Percentiles rank a stretch among this genome's conserved stretches.
phyloP scores from a whole-genome alignment of 352 stramenopile species.

The Phytophthora sansomeana region DNA sequence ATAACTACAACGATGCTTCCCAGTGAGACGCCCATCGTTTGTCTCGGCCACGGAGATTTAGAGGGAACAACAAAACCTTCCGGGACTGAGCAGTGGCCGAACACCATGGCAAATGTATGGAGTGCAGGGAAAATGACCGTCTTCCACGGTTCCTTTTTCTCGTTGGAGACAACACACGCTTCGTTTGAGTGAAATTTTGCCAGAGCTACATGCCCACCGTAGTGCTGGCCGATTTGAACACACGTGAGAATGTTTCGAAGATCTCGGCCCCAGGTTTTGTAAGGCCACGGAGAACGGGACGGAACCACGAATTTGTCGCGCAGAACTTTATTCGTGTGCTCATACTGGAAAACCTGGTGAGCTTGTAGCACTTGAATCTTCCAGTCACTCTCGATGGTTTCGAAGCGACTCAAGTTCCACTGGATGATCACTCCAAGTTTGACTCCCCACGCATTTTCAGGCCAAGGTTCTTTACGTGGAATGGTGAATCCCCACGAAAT shows the following conservation, averaged over 20 bases:
- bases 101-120: slow-evolving; percentile 27
- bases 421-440: slow-evolving; percentile 34
- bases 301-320: slow-evolving; percentile 39
- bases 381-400: slow-evolving; percentile 36
- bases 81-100: slow-evolving; percentile 35
- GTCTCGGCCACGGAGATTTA: slow-evolving; percentile 30
- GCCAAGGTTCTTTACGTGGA: slow-evolving; percentile 32
- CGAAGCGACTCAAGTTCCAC: slow-evolving; percentile 32
- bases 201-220: slow-evolving; percentile 29
- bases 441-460: slow-evolving; percentile 33
- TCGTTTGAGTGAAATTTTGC: slow-evolving; percentile 20
- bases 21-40: slow-evolving; percentile 15
- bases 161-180: not conserved
- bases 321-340: slow-evolving; percentile 32
- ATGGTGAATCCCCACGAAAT: slow-evolving; percentile 28
- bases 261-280: slow-evolving; percentile 30
- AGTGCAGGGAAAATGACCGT: slow-evolving; percentile 36
- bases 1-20: slow-evolving; percentile 26
- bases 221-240: slow-evolving; percentile 32
- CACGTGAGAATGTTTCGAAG: slow-evolving; percentile 31
- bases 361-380: slow-evolving; percentile 32
- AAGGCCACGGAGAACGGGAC: slow-evolving; percentile 32
- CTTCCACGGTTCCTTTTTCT: slow-evolving; percentile 24
- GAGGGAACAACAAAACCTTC: slow-evolving; percentile 28
- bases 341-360: slow-evolving; percentile 34